phyloP scores from a whole-genome alignment of 306 rosid species.

The Ochetophila trinervis region DNA sequence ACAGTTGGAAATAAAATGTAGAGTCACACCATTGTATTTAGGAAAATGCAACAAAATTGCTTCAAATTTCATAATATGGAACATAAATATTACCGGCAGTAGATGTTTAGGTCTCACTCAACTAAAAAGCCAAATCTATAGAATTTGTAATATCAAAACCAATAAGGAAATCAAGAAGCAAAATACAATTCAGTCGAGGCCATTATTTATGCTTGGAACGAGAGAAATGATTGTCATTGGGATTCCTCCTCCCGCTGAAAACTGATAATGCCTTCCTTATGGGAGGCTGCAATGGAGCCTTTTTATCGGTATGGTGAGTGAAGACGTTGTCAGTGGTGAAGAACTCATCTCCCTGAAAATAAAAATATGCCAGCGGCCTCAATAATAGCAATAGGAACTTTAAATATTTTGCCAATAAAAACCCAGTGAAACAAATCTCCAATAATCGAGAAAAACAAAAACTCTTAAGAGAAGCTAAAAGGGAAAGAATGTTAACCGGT shows the following conservation, averaged over 20 bases:
- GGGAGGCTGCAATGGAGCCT: slow-evolving; percentile 78
- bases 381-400: neutral
- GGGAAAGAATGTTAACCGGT: slow-evolving; percentile 36
- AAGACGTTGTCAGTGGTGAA: slow-evolving; percentile 48
- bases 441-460: slow-evolving; percentile 4
- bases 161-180: neutral
- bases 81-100: too few relatives aligned
- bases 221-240: slow-evolving; percentile 82
- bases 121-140: neutral
- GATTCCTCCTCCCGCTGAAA: slow-evolving; percentile 82
- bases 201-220: slow-evolving; percentile 51
- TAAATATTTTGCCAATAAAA: neutral
- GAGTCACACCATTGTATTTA: too few relatives aligned
- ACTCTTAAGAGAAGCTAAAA: neutral
- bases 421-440: neutral
- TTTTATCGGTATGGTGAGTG: slow-evolving; percentile 71
- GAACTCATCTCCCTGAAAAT: slow-evolving; percentile 61
- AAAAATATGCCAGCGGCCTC: slow-evolving; percentile 3
- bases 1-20: too few relatives aligned
- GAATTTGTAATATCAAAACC: neutral
- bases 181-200: neutral
- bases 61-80: too few relatives aligned
- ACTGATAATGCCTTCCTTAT: slow-evolving; percentile 71
- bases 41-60: too few relatives aligned
- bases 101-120: neutral